Percentiles rank a stretch among this genome's conserved stretches.
These are phyloP conservation scores for Boletus subparvulus DNA, from an alignment of 768 basidiomycete species.

Conservation along the genomic window DNA sequence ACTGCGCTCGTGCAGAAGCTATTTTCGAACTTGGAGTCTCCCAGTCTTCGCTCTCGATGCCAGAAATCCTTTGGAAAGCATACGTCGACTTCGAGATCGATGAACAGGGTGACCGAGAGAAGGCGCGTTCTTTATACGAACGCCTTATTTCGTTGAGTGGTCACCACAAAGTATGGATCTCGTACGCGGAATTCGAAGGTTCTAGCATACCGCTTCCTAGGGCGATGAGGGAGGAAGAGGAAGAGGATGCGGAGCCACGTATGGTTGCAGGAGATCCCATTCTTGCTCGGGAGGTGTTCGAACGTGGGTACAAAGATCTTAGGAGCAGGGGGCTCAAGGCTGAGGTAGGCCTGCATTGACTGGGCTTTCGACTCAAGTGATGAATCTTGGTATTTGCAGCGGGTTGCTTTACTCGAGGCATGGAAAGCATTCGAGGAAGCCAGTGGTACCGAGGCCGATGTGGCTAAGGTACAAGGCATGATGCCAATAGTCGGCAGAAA, in stretches of 20 bases:
- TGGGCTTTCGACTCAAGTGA: neutral
- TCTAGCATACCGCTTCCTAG: slow-evolving; percentile 67
- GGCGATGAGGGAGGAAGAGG: slow-evolving; percentile 61
- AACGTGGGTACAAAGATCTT: slow-evolving; percentile 84
- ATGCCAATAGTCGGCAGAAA: slow-evolving; percentile 90
- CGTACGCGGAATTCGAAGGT: slow-evolving; percentile 91
- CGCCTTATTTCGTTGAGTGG: slow-evolving; percentile 81
- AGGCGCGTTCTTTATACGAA: slow-evolving; percentile 84
- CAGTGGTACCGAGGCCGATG: slow-evolving; percentile 69
- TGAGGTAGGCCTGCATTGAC: slow-evolving; percentile 56
- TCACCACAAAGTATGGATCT: slow-evolving; percentile 97
- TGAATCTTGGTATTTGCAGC: slow-evolving; percentile 44
- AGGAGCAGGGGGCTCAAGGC: slow-evolving; percentile 80
- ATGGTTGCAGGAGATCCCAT: slow-evolving; percentile 70
- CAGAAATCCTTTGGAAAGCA: slow-evolving; percentile 91
- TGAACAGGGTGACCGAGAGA: slow-evolving; percentile 82
- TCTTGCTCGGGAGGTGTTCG: slow-evolving; percentile 76
- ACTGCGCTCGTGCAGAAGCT: slow-evolving; percentile 84
- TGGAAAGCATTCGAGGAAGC: slow-evolving; percentile 94
- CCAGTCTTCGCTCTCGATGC: slow-evolving; percentile 88
- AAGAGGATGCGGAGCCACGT: slow-evolving; percentile 50
- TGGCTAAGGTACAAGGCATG: slow-evolving; percentile 84
- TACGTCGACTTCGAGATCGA: slow-evolving; percentile 97
- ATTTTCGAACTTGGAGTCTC: slow-evolving; percentile 91
- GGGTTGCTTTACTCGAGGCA: slow-evolving; percentile 86